Base-by-base conservation (phyloP, 352 stramenopile genomes). In the Phytophthora multivora region DNA sequence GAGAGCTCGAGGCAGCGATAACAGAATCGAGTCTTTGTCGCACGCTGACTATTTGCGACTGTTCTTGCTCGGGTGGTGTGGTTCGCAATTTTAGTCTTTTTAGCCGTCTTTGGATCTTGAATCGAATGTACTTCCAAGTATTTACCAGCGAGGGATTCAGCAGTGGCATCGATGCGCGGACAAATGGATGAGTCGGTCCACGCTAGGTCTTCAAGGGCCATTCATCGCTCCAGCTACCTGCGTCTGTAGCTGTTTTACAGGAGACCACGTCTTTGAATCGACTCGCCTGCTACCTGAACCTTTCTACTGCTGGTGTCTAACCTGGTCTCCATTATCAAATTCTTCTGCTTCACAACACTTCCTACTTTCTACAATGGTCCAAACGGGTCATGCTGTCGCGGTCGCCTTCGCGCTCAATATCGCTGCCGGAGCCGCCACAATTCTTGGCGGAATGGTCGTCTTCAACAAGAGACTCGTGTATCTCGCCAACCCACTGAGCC, bases 401-500 rank as follows among this genome's bases (percentile, higher is more conserved):
- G 33, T 56, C 9, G 49, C 33, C 33, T 55, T 55, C 48, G 48
- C 48, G 3, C 48, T 55, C 10, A 55, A 55, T 7, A 46, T 55
- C 21, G 48, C 48, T 10, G 48, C 48, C 13, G 48, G 48, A 5
- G 57, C 77, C 12, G 77, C 79, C 18, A 88, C 79, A 4, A 55
- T 73, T 15, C 19, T 90, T 11, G 77, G 79, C 19, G 77, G 72
- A 2, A 66, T 73, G 36, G 63, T 89, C 50, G 59, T 90, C 41
- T 89, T 82, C 50, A 67, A 57, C 38, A 72, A 79, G 42, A 48
- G 51, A 8, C 59, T 83, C 5, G 71, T 89, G 33, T 66, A 77
- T 51, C 48, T 84, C 1, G 75, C 71, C 13, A 86, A 86, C 45
- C 64, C 69, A 13, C 23, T 63, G 11, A 75, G 76, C 11, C 61